Base-by-base conservation (phyloP, 2,329 filamentous ascomycete species). In the Fusarium paranaense region DNA sequence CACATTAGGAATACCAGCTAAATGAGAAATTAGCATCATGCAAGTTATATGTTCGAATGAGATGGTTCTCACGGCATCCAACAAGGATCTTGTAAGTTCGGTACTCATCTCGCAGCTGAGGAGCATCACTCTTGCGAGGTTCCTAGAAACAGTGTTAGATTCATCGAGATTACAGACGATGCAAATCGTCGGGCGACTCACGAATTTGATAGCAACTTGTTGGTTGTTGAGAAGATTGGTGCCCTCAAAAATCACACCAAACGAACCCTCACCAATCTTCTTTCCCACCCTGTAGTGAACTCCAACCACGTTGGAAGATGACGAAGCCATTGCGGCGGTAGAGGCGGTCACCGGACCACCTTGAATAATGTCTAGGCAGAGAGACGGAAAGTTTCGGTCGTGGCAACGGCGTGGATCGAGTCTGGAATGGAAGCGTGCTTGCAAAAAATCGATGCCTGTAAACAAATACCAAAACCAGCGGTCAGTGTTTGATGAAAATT, bases 11-110 rank as follows among this genome's bases (percentile, higher is more conserved):
- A 99, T 98, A 80, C 97, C 97, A 80, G 96, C 96, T 98, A 82
- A 32, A 57, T 67, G 45, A 22, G 30, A 52, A 45, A 71, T 79
- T 67, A 78, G 79, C 79, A 66, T 75, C 72, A 7, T 30, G 33
- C 67, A 62, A 57, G 67, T 93, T 5, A 16, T n/a, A 20, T 18
- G 20, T 14, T 58, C 9, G 50, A 6, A 45, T 56, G 10, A 37
- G 38, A 18, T 16, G 35, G 47, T 65, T 72, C 97, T 93, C 88
- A 99, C 97, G 96, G 88, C 97, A 99, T 83, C 97, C 97, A 76
- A 98, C 97, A 78, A 99, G 91, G 80, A 99, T 98, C 89, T 99
- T 99, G 89, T 99, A 99, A 70, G 97, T 99, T 81, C 97, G 92
- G 85, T 99, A 99, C 84, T 99, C 97, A 89, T 99, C 97, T 84